phyloP scores from a whole-genome alignment of 257 asterid genomes.

The Solanum tarapatanum region DNA sequence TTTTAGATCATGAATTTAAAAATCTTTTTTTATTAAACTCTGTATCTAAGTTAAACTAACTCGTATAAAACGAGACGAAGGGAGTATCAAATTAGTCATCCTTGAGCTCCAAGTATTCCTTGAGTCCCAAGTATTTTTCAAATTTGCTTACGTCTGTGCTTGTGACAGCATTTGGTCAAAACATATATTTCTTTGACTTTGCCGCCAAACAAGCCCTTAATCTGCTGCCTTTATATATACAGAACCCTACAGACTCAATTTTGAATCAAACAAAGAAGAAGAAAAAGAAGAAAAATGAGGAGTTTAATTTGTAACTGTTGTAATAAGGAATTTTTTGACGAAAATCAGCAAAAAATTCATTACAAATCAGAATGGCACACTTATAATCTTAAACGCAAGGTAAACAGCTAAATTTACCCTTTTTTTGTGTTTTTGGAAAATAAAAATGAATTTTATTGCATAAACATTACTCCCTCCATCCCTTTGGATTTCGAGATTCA shows the following conservation, averaged over 20 bases:
- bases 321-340: constrained; percentile 53
- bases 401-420: not conserved
- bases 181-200: not conserved
- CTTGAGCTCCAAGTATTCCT: not conserved
- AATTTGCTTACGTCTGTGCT: not conserved
- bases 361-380: constrained; percentile 96
- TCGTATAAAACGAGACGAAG: not conserved
- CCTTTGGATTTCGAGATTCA: too few species aligned
- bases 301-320: constrained; percentile 72
- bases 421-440: not conserved
- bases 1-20: too few species aligned
- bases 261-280: not conserved
- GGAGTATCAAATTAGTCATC: not conserved
- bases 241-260: not conserved
- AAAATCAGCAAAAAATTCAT: constrained; percentile 65
- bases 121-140: not conserved
- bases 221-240: not conserved
- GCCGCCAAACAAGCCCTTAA: not conserved
- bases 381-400: constrained; percentile 35
- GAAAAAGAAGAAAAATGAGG: constrained; percentile 16
- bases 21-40: too few species aligned
- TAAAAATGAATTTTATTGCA: not conserved
- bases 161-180: not conserved
- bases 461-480: too few species aligned
- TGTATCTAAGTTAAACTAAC: not conserved